Percentiles rank a stretch among this genome's conserved stretches.
Conservation (phyloP, 208 protist species). For the Trypanosoma scelopori region DNA sequence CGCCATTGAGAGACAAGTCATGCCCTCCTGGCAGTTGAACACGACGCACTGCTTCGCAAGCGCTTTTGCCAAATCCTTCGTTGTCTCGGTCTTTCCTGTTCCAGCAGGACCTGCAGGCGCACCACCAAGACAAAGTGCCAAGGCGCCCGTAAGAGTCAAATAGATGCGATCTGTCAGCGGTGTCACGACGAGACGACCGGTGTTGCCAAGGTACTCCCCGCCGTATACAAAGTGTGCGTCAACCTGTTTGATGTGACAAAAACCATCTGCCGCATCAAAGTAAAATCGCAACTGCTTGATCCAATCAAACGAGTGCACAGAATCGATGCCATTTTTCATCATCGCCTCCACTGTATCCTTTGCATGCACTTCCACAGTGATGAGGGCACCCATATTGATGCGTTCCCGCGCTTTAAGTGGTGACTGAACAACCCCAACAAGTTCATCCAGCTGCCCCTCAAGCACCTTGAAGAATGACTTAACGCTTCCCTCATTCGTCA, state of each 20-base stretch:
- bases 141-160: slow-evolving; percentile 94
- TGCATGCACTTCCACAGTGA: slow-evolving; percentile 97
- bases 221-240: slow-evolving; percentile 95
- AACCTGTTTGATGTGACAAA: slow-evolving; percentile 93
- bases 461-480: slow-evolving; percentile 59
- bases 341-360: slow-evolving; percentile 94
- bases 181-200: slow-evolving; percentile 95
- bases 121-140: slow-evolving; percentile 93
- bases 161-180: slow-evolving; percentile 97
- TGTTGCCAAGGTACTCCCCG: slow-evolving; percentile 98
- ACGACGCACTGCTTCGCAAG: slow-evolving; percentile 98
- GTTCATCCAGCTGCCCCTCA: slow-evolving; percentile 82
- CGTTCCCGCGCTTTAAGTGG: slow-evolving; percentile 78
- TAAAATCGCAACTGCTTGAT: slow-evolving; percentile 97
- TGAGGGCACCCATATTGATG: slow-evolving; percentile 95
- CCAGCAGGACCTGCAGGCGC: slow-evolving; percentile 91
- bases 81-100: slow-evolving; percentile 96
- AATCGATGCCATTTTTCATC: slow-evolving; percentile 52
- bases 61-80: slow-evolving; percentile 97
- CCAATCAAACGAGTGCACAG: slow-evolving; percentile 95
- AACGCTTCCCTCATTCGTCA: slow-evolving; percentile 67
- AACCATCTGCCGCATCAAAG: slow-evolving; percentile 85
- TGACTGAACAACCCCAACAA: slow-evolving; percentile 92
- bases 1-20: slow-evolving; percentile 95
- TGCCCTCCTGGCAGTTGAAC: slow-evolving; percentile 97